These are phyloP conservation scores for Eucalyptus paniculata DNA, from an alignment of 345 rosid species.

Conservation along the genomic window DNA sequence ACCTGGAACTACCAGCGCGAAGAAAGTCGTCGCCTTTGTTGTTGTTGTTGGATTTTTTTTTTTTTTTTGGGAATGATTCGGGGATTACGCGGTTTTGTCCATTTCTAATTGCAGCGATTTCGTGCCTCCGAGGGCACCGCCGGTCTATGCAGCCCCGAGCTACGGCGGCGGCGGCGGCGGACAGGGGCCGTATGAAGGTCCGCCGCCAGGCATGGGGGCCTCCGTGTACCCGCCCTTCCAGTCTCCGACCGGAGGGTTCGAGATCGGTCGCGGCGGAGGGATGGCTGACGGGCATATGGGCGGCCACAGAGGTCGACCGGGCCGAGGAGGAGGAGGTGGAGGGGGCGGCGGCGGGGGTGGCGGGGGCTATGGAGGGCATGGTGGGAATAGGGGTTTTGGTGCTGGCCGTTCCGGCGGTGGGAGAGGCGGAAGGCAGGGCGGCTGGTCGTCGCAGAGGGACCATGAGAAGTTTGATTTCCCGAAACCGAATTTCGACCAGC, in stretches of 20 bases:
- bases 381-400: slow-evolving; percentile 9
- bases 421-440: slow-evolving; percentile 47
- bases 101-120: background rate
- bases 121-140: background rate
- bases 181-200: background rate
- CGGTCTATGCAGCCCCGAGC: background rate
- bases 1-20: background rate
- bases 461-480: slow-evolving; percentile 58
- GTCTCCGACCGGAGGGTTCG: slow-evolving; percentile 43
- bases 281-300: slow-evolving; percentile 1
- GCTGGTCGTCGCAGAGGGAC: slow-evolving; percentile 37
- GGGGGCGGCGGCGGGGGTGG: background rate
- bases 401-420: slow-evolving; percentile 9
- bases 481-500: slow-evolving; percentile 57
- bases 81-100: background rate
- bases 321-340: background rate
- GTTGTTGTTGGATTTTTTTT: background rate
- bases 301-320: slow-evolving; percentile 8
- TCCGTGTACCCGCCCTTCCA: slow-evolving; percentile 32
- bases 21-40: background rate
- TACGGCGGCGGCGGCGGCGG: background rate
- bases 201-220: background rate
- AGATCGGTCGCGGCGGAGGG: slow-evolving; percentile 26
- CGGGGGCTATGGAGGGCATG: background rate
- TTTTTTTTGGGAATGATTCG: background rate